These are phyloP conservation scores for Candolleomyces eurysporus DNA, from an alignment of 768 basidiomycete species.

Conservation along the genomic window DNA sequence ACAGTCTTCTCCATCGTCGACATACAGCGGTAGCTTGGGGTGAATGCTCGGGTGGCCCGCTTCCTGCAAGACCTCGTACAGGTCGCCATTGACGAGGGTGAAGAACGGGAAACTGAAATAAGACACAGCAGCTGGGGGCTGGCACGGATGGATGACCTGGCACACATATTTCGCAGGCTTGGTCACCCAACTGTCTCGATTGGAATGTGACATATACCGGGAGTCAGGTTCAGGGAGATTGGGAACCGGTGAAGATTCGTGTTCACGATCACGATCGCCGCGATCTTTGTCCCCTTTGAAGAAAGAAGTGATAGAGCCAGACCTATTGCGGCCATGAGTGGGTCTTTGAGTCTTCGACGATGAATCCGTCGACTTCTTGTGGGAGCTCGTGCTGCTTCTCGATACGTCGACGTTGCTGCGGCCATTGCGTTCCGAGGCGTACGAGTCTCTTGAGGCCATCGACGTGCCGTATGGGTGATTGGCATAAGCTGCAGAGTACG, in stretches of 20 bases:
- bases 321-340: constrained; percentile 27
- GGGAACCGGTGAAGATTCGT: constrained; percentile 11
- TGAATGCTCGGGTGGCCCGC: constrained; percentile 78
- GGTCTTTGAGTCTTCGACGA: constrained; percentile 18
- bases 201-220: constrained; percentile 23
- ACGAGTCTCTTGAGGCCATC: constrained; percentile 7
- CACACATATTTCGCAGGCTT: constrained; percentile 63
- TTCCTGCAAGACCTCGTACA: constrained; percentile 70
- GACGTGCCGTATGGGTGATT: constrained; percentile 4
- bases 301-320: constrained; percentile 35
- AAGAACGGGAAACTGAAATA: constrained; percentile 82
- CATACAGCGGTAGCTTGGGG: constrained; percentile 68
- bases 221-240: constrained; percentile 11
- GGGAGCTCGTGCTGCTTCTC: background rate
- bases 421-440: constrained; percentile 4
- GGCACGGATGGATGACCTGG: constrained; percentile 65
- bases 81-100: constrained; percentile 56
- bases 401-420: constrained; percentile 6
- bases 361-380: background rate
- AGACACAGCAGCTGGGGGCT: constrained; percentile 58
- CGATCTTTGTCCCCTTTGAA: constrained; percentile 22
- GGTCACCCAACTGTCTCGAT: constrained; percentile 42
- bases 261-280: background rate
- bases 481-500: constrained; percentile 8
- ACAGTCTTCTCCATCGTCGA: constrained; percentile 79